Base-by-base conservation (phyloP, 768 basidiomycete genomes). In the Termitomyces sp. region DNA sequence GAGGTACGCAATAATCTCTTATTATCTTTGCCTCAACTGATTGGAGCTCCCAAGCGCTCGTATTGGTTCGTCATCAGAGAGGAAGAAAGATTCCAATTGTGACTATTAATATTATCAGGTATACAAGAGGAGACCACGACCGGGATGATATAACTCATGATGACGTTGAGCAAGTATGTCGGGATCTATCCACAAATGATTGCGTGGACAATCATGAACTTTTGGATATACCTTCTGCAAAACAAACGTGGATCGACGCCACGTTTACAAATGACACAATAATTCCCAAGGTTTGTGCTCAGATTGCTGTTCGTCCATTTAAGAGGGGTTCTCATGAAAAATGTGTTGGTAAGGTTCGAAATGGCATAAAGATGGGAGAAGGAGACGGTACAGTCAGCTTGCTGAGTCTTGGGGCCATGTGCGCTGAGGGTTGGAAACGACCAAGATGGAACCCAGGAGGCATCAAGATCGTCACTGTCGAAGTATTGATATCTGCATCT, bases 331-430 rank as follows among this genome's bases (percentile, higher is more conserved):
- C 42, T 57, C 28, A 43, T 42, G 26, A 24, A 37, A 45, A 44
- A 41, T 34, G 0, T 37, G 10, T 55, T 50, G 10, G 12, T n/a
- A 19, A 86, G 85, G 72, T 91, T 46, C 74, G 78, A 51, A 92
- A 90, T 58, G 95, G 95, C 11, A 91, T 98, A 51, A 90, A 88
- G 61, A 84, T 95, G 70, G 92, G 93, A 40, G 93, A 97, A 73
- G 96, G 94, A 8, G 97, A 98, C 67, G 96, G 97, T 12, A 98
- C 97, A 2, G 93, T 94, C 22, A 84, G 84, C 62, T 71, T 93
- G 41, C 64, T 95, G 34, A 91, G 89, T 60, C 76, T 94, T 51
- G 96, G 94, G 15, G 84, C 90, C n/a, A 97, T 98, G 93, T 98
- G 96, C 64, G 86, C 89, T 11, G 92, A 93, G 65, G 96, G 95